Evolutionary conservation across 768 basidiomycete genomes (phyloP), one percentile per base, ranked within the genome.

Genomic region (Imleria badia): DNA sequence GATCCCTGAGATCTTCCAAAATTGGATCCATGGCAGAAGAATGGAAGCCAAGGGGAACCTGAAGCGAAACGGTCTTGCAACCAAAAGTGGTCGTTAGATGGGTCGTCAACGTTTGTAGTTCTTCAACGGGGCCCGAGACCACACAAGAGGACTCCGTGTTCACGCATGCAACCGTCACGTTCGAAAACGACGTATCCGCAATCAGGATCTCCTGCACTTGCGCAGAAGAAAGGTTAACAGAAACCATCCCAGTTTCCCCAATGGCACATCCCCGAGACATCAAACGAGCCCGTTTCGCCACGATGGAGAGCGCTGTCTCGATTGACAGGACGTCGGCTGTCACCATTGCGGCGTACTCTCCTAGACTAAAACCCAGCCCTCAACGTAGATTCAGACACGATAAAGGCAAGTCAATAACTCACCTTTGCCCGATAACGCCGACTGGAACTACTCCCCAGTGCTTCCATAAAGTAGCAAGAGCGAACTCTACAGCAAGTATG

Each of bases 371-470:
- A 42, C n/a, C 33, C 30, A 51, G n/a, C 6, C 4, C 8, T 68
- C 13, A 41, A 55, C 2, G 34, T 17, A 12, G 3, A 23, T 17
- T 12, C 26, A 2, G 6, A 38, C 13, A 23, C 26, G 34, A 34
- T 1, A 19, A 19, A 23, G 19, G 48, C 41, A 45, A 56, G 9
- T 2, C 23, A 12, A 40, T 11, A 35, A 64, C 76, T 52, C 45
- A 89, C 89, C 89, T 91, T 61, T 90, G 88, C 4, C 89, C 88
- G 17, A 84, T 75, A 14, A 88, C 81, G 0, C 77, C 83, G n/a
- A 71, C 60, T 5, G 88, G 88, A 20, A 61, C 58, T 13, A 90
- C 40, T 2, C 87, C 88, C 86, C 85, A 90, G 8, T 78, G 80
- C 33, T 79, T 78, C 89, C 88, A 91, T 14, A 91, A 54, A 43